phyloP scores from a whole-genome alignment of 768 basidiomycete genomes.

The Pleurotus citrinopileatus region DNA sequence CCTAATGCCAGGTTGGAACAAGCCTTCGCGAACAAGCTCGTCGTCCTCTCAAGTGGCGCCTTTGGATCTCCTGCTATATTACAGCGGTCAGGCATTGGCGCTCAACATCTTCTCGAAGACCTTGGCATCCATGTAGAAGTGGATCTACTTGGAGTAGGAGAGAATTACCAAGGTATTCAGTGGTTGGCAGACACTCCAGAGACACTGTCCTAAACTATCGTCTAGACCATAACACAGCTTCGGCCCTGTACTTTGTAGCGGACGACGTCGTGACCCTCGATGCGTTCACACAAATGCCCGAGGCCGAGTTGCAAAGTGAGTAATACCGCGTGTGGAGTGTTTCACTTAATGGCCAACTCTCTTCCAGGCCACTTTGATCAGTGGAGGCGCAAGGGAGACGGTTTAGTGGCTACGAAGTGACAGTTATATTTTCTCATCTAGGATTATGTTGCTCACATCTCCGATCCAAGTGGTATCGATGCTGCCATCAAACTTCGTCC shows the following conservation, averaged over 20 bases:
- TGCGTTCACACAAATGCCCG: constrained; percentile 36
- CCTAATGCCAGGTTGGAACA: constrained; percentile 20
- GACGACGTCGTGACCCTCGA: constrained; percentile 51
- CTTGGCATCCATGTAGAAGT: constrained; percentile 48
- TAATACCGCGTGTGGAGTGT: no score
- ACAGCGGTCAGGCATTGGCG: constrained; percentile 71
- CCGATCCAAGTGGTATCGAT: constrained; percentile 41
- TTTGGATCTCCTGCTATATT: constrained; percentile 57
- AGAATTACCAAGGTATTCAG: constrained; percentile 54
- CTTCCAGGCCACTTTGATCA: constrained; percentile 19
- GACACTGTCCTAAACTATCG: neutral
- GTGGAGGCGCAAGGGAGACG: constrained; percentile 36
- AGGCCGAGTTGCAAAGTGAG: constrained; percentile 39
- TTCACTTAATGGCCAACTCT: no score
- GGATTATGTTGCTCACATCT: neutral
- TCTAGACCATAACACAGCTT: constrained; percentile 38
- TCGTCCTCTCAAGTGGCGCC: constrained; percentile 50
- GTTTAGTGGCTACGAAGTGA: constrained; percentile 55
- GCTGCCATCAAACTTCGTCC: constrained; percentile 59
- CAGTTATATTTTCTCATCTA: neutral
- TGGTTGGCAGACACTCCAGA: neutral
- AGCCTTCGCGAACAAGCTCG: constrained; percentile 36
- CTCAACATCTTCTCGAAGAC: constrained; percentile 39
- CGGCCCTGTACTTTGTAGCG: constrained; percentile 38
- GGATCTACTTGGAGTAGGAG: constrained; percentile 76